Evolutionary conservation across 129 eudicot genomes (phyloP).

Genomic region (Centaurea solstitialis): DNA sequence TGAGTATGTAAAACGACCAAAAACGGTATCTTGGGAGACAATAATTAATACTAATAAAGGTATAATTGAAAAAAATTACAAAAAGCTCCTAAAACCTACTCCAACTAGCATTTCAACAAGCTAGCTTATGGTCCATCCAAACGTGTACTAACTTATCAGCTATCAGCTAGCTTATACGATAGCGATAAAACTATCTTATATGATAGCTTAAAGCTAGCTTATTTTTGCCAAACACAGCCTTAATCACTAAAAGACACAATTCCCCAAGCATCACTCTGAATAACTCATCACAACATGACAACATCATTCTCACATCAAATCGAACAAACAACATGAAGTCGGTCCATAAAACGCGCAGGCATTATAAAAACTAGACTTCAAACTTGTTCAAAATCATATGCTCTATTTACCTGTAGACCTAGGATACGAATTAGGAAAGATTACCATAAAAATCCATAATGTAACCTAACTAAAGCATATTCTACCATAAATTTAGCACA

Average conservation of each 20-base stretch:
- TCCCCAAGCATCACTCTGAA: background rate
- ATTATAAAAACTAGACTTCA: background rate
- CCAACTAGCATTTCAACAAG: no score
- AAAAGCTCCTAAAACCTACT: no score
- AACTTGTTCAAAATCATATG: background rate
- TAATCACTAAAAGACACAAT: background rate
- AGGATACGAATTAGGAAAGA: background rate
- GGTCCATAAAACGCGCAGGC: background rate
- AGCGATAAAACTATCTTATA: no score
- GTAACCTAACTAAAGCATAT: slow-evolving; percentile 15
- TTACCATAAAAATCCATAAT: background rate
- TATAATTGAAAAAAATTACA: no score
- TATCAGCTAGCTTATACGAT: no score
- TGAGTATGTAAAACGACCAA: no score
- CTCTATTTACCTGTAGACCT: background rate
- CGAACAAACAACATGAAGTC: background rate
- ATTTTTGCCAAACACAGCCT: no score
- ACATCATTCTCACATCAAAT: background rate
- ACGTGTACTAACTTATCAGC: no score
- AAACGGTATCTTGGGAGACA: no score
- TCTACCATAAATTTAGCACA: background rate
- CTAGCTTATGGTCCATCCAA: no score
- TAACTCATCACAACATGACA: background rate
- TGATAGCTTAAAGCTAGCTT: no score
- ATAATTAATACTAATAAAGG: no score